Base-by-base conservation (phyloP, 306 rosid species). In the Castanopsis chinensis region DNA sequence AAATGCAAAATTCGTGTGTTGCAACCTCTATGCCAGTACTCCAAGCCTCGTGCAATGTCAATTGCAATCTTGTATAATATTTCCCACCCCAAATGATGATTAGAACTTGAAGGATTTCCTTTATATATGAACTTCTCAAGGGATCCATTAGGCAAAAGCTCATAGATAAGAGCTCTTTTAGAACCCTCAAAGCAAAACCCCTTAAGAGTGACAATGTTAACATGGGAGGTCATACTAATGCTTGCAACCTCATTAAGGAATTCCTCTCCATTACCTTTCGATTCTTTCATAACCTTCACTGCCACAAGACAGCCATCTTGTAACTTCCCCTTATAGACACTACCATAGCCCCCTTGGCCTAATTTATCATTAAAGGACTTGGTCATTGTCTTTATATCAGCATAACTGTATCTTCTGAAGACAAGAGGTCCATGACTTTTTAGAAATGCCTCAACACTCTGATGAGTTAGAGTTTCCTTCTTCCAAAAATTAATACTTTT, bases 111-210 rank as follows among this genome's bases (percentile, higher is more conserved):
- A 18, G 23, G 19, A 15, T 55, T 55, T 18, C 20, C 20, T 55
- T 55, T 17, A 55, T 55, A 18, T 55, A 55, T 55, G n/a, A 55
- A 55, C 23, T 55, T 55, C 10, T 55, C 59, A 17, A 18, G 59
- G 2, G 81, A 78, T 58, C 81, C 81, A 19, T 78, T 78, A 1
- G 71, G 56, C 80, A 77, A 53, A 63, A 77, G 18, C 20, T 18
- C 59, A 54, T 54, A 54, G 21, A 18, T 14, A 18, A 54, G 20
- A 15, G 21, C 59, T 54, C 59, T 54, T 18, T 54, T 54, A 54
- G 59, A 54, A 18, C 9, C 59, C 59, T 54, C 9, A 5, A 54
- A 54, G 20, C 59, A 18, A 54, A 54, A 18, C 0, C 59, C 59
- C 9, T 4, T 15, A 54, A 54, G 59, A 54, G 59, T 15, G 20